These are phyloP conservation scores for Colletotrichum incanum DNA, from an alignment of 2,329 filamentous ascomycete species.

Conservation along the genomic window DNA sequence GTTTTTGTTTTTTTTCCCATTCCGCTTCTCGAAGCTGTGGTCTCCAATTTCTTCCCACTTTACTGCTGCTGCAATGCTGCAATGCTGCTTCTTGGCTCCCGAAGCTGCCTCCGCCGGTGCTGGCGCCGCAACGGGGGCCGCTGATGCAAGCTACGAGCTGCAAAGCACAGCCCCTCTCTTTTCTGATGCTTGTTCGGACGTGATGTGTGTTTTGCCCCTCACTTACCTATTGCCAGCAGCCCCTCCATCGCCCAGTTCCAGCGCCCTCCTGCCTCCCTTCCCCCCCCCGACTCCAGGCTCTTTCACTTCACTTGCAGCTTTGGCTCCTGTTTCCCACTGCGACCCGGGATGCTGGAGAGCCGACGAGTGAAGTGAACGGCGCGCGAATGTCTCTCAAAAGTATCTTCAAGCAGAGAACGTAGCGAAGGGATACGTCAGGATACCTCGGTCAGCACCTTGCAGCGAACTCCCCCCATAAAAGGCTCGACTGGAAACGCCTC, in stretches of 20 bases:
- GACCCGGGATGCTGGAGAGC: constrained; percentile 32
- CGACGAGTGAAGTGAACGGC: not conserved
- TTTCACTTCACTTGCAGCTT: constrained; percentile 16
- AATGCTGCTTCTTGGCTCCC: constrained; percentile 24
- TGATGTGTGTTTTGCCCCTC: constrained; percentile 22
- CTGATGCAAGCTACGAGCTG: constrained; percentile 31
- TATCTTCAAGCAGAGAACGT: not conserved
- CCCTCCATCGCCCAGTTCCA: not conserved
- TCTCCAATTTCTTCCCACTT: not conserved
- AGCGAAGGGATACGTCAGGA: not conserved
- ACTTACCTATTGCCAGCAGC: not conserved
- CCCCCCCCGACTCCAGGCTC: not conserved
- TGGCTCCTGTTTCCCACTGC: constrained; percentile 10
- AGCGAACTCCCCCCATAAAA: constrained; percentile 23
- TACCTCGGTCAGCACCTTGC: constrained; percentile 16
- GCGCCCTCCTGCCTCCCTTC: not conserved
- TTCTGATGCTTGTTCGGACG: constrained; percentile 14
- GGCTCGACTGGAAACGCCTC: constrained; percentile 39
- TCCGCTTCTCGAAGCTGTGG: constrained; percentile 21
- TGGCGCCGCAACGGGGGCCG: constrained; percentile 6
- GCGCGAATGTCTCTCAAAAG: not conserved
- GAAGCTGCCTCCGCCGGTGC: not conserved
- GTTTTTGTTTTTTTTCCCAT: no score
- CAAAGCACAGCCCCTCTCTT: constrained; percentile 35
- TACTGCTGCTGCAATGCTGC: constrained; percentile 20